These are phyloP conservation scores for Ilyonectria robusta DNA, from an alignment of 2,329 filamentous ascomycete genomes.

Conservation along the genomic window DNA sequence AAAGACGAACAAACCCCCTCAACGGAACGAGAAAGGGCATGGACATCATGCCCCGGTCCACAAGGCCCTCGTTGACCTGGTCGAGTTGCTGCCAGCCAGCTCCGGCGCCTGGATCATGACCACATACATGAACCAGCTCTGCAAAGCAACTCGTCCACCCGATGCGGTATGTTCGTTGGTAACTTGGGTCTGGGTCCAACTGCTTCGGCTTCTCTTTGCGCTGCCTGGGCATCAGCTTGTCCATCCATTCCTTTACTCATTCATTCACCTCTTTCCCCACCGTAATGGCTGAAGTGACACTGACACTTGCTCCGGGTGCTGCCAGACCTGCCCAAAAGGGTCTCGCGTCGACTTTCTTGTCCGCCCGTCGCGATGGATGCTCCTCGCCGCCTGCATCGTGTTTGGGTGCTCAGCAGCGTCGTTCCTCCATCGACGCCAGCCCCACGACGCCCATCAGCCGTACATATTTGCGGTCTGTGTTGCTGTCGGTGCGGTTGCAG, in stretches of 20 bases:
- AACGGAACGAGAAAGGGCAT: conserved; percentile 20
- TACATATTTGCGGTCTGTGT: conserved; percentile 40
- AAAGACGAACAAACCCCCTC: conserved; percentile 15
- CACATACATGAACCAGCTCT: conserved; percentile 37
- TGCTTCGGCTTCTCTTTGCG: conserved; percentile 9
- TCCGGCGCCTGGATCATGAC: conserved; percentile 43
- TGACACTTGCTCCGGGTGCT: conserved; percentile 35
- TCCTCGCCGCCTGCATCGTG: conserved; percentile 40
- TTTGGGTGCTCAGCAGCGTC: conserved; percentile 45
- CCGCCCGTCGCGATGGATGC: conserved; percentile 38
- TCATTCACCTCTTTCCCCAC: neutral
- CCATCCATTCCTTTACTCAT: neutral
- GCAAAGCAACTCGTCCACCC: conserved; percentile 26
- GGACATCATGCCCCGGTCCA: conserved; percentile 32
- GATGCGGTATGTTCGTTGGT: conserved; percentile 36
- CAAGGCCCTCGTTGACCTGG: conserved; percentile 31
- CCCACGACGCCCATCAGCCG: conserved; percentile 35
- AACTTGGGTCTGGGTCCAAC: neutral
- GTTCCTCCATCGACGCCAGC: conserved; percentile 41
- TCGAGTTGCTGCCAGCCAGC: conserved; percentile 41
- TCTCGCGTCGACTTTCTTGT: conserved; percentile 29
- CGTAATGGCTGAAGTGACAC: conserved; percentile 17
- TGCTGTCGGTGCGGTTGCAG: conserved; percentile 33
- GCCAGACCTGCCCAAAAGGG: conserved; percentile 35
- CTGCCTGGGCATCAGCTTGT: neutral